Conservation (phyloP, 495 filamentous ascomycete species). For the Mytilinidion resinicola region DNA sequence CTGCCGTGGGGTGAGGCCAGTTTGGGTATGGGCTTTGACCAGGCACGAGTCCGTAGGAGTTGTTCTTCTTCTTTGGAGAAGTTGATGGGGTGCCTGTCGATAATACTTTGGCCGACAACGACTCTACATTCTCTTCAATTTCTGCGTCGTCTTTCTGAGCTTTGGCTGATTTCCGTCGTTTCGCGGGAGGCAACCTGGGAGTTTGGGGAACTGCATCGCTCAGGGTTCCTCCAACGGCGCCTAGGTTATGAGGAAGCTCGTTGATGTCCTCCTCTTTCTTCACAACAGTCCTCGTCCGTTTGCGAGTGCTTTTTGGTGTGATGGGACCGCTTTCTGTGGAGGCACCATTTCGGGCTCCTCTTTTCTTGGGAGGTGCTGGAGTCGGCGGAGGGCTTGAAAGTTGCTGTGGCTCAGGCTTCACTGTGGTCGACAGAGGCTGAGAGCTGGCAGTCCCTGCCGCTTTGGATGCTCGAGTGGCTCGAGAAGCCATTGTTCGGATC, state of each 20-base stretch:
- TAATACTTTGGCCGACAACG: neutral
- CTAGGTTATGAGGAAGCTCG: conserved; percentile 35
- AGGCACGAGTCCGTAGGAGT: conserved; percentile 18
- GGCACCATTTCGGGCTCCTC: neutral
- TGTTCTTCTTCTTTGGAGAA: conserved; percentile 4
- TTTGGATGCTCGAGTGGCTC: conserved; percentile 20
- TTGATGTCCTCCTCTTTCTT: conserved; percentile 32
- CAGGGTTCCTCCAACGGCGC: conserved; percentile 9
- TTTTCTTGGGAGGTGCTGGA: conserved; percentile 11
- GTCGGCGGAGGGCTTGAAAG: conserved; percentile 34
- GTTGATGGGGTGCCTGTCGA: neutral
- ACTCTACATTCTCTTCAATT: neutral
- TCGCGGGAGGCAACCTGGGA: neutral
- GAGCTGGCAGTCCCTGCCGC: neutral
- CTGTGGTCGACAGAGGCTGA: neutral
- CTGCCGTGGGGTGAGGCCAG: conserved; percentile 58
- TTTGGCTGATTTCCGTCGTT: conserved; percentile 1
- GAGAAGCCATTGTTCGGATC: conserved; percentile 4
- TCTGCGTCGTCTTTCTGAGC: neutral
- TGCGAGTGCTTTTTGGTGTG: conserved; percentile 24
- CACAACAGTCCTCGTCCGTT: conserved; percentile 23
- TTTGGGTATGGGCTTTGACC: conserved; percentile 61
- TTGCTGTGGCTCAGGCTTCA: conserved; percentile 24
- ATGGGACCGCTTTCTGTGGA: conserved; percentile 1
- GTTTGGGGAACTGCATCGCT: conserved; percentile 3